These are phyloP conservation scores for Globisporangium splendens DNA, from an alignment of 352 stramenopile genomes.

Conservation along the genomic window DNA sequence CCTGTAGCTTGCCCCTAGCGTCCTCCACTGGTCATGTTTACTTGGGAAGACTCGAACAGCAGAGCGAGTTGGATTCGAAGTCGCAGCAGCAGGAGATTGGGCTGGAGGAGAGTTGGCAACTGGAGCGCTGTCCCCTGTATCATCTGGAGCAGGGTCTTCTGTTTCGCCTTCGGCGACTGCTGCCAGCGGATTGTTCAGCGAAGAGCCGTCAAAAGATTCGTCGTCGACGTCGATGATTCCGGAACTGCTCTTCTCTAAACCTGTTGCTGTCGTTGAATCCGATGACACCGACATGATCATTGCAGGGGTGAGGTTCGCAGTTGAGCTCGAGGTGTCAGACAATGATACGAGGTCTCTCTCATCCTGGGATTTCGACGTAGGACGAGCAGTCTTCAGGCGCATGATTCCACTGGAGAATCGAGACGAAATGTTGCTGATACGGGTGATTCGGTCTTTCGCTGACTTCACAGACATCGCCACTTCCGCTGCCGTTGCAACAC, in stretches of 20 bases:
- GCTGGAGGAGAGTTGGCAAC: background rate
- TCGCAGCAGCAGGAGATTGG: background rate
- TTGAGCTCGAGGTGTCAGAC: background rate
- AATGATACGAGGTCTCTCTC: conserved; percentile 7
- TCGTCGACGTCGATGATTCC: conserved; percentile 15
- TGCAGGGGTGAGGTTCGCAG: background rate
- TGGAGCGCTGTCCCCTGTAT: background rate
- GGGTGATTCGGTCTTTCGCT: conserved; percentile 44
- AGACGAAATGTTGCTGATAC: conserved; percentile 70
- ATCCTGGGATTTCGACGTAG: conserved; percentile 14
- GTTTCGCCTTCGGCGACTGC: conserved; percentile 14
- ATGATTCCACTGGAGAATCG: conserved; percentile 69
- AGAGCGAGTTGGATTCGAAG: background rate
- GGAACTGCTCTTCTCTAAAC: conserved; percentile 15
- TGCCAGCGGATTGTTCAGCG: conserved; percentile 14
- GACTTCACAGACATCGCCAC: conserved; percentile 59
- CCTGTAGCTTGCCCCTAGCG: conserved; percentile 51
- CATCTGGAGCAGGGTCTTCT: conserved; percentile 10
- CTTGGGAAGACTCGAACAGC: conserved; percentile 15
- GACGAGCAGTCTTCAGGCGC: conserved; percentile 28
- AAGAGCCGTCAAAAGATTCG: conserved; percentile 12
- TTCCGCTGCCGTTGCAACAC: conserved; percentile 19
- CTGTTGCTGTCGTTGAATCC: conserved; percentile 13
- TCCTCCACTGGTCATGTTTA: conserved; percentile 69
- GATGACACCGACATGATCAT: conserved; percentile 15